phyloP scores from a whole-genome alignment of 306 rosid genomes.

The Pyrus communis region DNA sequence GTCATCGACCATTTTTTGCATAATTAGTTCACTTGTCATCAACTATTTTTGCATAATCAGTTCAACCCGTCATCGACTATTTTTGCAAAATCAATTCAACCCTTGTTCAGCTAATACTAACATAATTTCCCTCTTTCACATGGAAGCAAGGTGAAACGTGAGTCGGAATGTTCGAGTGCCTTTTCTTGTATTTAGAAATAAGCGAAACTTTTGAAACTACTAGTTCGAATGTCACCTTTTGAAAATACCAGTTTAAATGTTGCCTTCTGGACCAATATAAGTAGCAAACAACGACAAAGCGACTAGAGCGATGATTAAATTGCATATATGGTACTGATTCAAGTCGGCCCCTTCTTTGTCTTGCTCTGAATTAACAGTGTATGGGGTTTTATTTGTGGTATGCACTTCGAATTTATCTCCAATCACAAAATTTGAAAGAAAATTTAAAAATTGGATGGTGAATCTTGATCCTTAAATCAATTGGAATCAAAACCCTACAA shows the following conservation, averaged over 20 bases:
- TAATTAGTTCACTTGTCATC: no score
- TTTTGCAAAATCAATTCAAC: no score
- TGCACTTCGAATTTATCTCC: constrained; percentile 1
- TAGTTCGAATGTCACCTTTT: background rate
- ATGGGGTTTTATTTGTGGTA: constrained; percentile 33
- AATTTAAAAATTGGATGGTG: background rate
- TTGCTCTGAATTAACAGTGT: constrained; percentile 31
- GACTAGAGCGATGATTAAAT: constrained; percentile 19
- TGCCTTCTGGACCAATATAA: constrained; percentile 27
- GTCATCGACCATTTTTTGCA: no score
- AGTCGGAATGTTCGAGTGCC: constrained; percentile 66
- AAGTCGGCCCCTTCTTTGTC: constrained; percentile 29
- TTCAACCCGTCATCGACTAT: no score
- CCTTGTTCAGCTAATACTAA: background rate
- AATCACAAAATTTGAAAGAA: background rate
- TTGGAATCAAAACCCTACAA: background rate
- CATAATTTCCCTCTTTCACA: constrained; percentile 64
- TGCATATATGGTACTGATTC: constrained; percentile 25
- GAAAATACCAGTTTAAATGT: background rate
- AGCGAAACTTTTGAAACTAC: no score
- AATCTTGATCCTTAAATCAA: background rate
- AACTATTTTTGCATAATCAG: no score
- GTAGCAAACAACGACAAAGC: constrained; percentile 26
- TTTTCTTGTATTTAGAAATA: constrained; percentile 47
- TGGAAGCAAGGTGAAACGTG: constrained; percentile 61